Evolutionary conservation across 768 basidiomycete genomes (phyloP).

Genomic region (Tulasnella sp.): DNA sequence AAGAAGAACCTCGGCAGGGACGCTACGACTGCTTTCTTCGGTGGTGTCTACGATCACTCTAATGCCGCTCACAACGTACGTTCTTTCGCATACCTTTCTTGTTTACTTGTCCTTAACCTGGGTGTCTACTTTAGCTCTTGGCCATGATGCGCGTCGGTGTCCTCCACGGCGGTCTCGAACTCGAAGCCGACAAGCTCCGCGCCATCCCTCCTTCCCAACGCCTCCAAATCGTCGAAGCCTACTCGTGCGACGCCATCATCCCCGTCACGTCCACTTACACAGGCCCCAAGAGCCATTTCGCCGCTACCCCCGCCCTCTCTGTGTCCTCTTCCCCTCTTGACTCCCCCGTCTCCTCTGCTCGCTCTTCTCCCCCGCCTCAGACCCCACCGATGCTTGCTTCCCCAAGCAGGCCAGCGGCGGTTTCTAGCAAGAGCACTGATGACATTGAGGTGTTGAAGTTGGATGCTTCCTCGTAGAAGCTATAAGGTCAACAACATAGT

Average conservation of each 20-base stretch:
- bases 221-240: conserved; percentile 47
- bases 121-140: conserved; percentile 33
- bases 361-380: conserved; percentile 11
- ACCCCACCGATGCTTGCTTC: conserved; percentile 9
- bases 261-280: neutral
- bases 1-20: conserved; percentile 83
- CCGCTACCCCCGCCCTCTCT: conserved; percentile 16
- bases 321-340: conserved; percentile 8
- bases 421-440: neutral
- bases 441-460: conserved; percentile 16
- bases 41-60: conserved; percentile 82
- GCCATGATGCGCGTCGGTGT: conserved; percentile 58
- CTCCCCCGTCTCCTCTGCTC: conserved; percentile 17
- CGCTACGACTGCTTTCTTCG: conserved; percentile 90
- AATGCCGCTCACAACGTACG: conserved; percentile 80
- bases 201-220: conserved; percentile 64
- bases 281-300: conserved; percentile 3
- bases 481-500: neutral
- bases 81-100: neutral
- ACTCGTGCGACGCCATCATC: neutral
- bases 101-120: neutral
- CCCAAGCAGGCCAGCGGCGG: neutral
- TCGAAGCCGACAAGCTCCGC: conserved; percentile 51
- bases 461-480: neutral
- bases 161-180: conserved; percentile 46